Percentiles rank a stretch among this genome's conserved stretches.
Conservation (phyloP, 345 rosid genomes). For the Acer saccharum region DNA sequence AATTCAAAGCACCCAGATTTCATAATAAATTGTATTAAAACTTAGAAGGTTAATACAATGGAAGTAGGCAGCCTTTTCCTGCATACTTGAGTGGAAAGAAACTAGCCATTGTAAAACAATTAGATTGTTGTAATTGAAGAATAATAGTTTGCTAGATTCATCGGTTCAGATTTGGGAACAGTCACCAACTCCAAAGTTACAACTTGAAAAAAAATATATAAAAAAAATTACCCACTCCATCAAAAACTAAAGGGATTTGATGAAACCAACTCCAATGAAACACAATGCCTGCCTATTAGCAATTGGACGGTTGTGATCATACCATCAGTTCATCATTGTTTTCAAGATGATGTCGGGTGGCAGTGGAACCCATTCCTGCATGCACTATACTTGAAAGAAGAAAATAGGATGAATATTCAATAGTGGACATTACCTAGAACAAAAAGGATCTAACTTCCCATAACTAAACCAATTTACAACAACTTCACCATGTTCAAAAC, state of each 20-base stretch:
- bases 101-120: neutral
- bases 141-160: neutral
- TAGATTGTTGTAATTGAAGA: neutral
- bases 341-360: neutral
- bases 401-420: neutral
- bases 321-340: neutral
- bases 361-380: neutral
- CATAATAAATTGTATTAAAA: no score
- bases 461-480: conserved; percentile 36
- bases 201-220: neutral
- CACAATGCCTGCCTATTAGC: neutral
- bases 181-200: neutral
- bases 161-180: neutral
- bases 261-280: conserved; percentile 4
- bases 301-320: neutral
- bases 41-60: neutral
- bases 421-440: conserved; percentile 18
- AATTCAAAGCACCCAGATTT: neutral
- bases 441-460: conserved; percentile 18
- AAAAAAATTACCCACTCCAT: conserved; percentile 4
- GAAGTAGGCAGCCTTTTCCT: neutral
- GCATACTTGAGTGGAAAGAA: neutral
- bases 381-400: no score
- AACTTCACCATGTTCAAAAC: conserved; percentile 41
- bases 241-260: neutral